Base-by-base conservation (phyloP, 306 rosid species). In the Pachyrhizus erosus region DNA sequence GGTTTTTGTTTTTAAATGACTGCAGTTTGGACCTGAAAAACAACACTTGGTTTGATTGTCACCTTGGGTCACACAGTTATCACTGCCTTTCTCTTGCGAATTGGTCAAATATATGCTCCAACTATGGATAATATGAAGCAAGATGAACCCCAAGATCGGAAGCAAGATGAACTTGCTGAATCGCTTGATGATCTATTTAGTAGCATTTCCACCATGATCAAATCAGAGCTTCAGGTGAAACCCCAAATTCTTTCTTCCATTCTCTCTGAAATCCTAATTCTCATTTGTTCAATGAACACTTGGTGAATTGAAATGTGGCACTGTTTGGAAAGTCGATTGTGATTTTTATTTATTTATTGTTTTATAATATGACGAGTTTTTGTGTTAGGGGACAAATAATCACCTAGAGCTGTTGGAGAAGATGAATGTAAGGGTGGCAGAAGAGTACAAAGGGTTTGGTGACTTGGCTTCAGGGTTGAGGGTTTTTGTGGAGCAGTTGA, bases 391-490 rank as follows among this genome's bases (percentile, higher is more conserved):
- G 34, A 84, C 94, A 3, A 87, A 91, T 77, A 93, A 90, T 86
- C 93, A 93, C 70, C 85, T 96, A 58, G 96, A 91, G 71, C 88
- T 96, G n/a, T 62, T 93, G 82, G 98, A 93, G 91, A 92, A 91
- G 88, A 92, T 93, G 98, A 96, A 96, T 75, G 37, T 51, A 52
- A 87, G 90, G 76, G 92, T 93, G 40, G 91, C 92, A 23, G 99
- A 92, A 84, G 97, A 93, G 74, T 96, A 96, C 85, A 90, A 81
- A 51, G 88, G 97, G 66, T 89, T 79, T 79, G 98, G 99, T 7
- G 97, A 91, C 70, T 85, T 92, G 88, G 97, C 98, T 54, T 88
- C 97, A n/a, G 98, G 98, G 57, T 80, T 92, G 72, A 90, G 94
- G 89, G 91, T 96, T 8, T 96, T 87, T 54, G 92, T 93, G 78